Conservation (phyloP, 208 protist genomes). For the Trypanosoma brucei region DNA sequence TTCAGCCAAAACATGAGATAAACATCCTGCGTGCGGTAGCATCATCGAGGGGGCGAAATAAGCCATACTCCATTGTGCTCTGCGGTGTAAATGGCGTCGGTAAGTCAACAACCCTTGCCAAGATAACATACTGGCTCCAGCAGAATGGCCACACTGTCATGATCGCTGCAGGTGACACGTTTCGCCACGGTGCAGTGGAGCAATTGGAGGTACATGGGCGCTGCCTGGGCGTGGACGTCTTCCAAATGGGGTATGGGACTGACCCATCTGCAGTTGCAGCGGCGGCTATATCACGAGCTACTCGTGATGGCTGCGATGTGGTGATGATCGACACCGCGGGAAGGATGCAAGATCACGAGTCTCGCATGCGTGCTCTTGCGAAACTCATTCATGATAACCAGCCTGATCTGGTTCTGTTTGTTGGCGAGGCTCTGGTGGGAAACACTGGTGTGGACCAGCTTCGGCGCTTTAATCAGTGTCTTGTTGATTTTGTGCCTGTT, state of each 20-base stretch:
- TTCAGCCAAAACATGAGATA: conserved; percentile 94
- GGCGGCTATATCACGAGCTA: conserved; percentile 90
- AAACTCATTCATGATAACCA: conserved; percentile 97
- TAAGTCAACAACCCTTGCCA: conserved; percentile 98
- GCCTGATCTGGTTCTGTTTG: conserved; percentile 98
- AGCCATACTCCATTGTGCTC: conserved; percentile 97
- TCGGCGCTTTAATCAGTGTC: conserved; percentile 95
- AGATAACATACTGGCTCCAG: conserved; percentile 96
- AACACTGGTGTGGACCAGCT: conserved; percentile 99
- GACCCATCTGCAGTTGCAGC: conserved; percentile 93
- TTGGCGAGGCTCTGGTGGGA: conserved; percentile 99
- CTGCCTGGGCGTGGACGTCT: conserved; percentile 92
- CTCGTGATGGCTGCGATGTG: conserved; percentile 88
- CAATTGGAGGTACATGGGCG: conserved; percentile 97
- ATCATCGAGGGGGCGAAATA: conserved; percentile 44
- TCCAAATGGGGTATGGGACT: conserved; percentile 96
- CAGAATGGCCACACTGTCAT: conserved; percentile 91
- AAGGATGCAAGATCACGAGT: conserved; percentile 99
- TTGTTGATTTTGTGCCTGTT: conserved; percentile 88
- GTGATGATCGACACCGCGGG: conserved; percentile 99
- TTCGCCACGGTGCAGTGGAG: conserved; percentile 99
- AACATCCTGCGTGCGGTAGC: conserved; percentile 95
- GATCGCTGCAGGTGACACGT: conserved; percentile 99
- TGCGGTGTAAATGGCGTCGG: conserved; percentile 99
- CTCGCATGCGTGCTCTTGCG: conserved; percentile 97